These are phyloP conservation scores for Kingdonia uniflora DNA, from an alignment of 164 flowering plant genomes.

Conservation along the genomic window DNA sequence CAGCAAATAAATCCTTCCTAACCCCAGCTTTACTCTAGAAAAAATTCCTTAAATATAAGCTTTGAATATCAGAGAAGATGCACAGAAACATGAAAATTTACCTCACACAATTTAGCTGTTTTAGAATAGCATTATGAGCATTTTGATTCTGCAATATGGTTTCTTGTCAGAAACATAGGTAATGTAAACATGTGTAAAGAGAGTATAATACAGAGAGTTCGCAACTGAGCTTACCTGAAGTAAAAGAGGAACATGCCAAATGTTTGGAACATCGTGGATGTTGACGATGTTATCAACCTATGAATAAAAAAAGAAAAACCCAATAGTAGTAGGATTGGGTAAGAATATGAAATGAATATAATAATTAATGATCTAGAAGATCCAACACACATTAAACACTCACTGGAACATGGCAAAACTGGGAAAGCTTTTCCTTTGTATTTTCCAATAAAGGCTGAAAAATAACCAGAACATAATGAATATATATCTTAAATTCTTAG, in stretches of 20 bases:
- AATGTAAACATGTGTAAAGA: slow-evolving; percentile 2
- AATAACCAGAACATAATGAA: slow-evolving; percentile 4
- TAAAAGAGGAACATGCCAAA: slow-evolving; percentile 93
- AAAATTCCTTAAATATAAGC: not conserved
- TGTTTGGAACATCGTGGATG: slow-evolving; percentile 93
- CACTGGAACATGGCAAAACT: slow-evolving; percentile 96
- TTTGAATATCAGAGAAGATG: not conserved
- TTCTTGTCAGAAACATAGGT: slow-evolving; percentile 8
- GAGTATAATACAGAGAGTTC: not conserved
- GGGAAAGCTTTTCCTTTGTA: slow-evolving; percentile 89
- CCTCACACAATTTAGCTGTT: slow-evolving; percentile 59
- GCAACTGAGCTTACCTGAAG: slow-evolving; percentile 49
- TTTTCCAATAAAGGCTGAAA: slow-evolving; percentile 76
- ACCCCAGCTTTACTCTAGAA: too few species aligned
- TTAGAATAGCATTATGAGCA: slow-evolving; percentile 74
- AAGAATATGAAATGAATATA: not conserved
- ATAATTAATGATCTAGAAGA: too few species aligned
- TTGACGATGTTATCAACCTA: slow-evolving; percentile 80
- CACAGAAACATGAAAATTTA: slow-evolving; percentile 20
- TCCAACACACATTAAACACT: slow-evolving; percentile 11
- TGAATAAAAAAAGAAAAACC: slow-evolving; percentile 4
- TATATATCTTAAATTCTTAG: not conserved
- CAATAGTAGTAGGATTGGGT: not conserved
- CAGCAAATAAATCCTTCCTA: too few species aligned
- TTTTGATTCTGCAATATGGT: slow-evolving; percentile 66